Evolutionary conservation across 2,329 filamentous ascomycete species (phyloP).

Genomic region (Thielaviopsis euricoi): DNA sequence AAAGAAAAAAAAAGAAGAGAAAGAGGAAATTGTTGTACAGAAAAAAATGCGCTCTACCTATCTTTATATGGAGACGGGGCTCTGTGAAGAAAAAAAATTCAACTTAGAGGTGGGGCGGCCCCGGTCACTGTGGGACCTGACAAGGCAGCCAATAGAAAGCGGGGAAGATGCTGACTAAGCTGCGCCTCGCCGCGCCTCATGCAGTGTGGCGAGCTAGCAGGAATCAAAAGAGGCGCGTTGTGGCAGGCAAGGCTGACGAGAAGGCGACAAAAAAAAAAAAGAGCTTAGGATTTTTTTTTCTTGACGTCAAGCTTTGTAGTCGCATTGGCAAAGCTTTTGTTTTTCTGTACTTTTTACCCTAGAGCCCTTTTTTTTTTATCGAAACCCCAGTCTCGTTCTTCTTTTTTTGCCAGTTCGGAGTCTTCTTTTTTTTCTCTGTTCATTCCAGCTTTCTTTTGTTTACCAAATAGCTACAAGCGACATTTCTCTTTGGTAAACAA

Average conservation of each 20-base stretch:
- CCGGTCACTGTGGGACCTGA: no score
- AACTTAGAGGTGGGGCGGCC: not conserved
- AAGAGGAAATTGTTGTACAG: not conserved
- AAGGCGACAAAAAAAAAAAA: conserved; percentile 7
- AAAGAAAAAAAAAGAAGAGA: conserved; percentile 18
- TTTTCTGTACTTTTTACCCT: not conserved
- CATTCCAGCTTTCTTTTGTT: no score
- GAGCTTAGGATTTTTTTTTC: not conserved
- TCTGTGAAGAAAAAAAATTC: not conserved
- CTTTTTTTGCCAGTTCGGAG: no score
- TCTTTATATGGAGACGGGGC: no score
- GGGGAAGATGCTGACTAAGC: not conserved
- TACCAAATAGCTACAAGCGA: no score
- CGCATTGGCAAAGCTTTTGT: no score
- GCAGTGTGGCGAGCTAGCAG: not conserved
- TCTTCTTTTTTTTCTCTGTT: no score
- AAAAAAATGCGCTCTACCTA: not conserved
- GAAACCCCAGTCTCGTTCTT: no score
- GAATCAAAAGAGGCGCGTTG: not conserved
- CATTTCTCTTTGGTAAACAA: no score
- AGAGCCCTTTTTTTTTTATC: no score
- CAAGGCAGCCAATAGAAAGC: not conserved
- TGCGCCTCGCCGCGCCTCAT: not conserved
- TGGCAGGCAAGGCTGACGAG: not conserved
- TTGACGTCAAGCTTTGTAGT: not conserved